Conservation (phyloP, 495 filamentous ascomycete species). For the Beverwykella pulmonaria region DNA sequence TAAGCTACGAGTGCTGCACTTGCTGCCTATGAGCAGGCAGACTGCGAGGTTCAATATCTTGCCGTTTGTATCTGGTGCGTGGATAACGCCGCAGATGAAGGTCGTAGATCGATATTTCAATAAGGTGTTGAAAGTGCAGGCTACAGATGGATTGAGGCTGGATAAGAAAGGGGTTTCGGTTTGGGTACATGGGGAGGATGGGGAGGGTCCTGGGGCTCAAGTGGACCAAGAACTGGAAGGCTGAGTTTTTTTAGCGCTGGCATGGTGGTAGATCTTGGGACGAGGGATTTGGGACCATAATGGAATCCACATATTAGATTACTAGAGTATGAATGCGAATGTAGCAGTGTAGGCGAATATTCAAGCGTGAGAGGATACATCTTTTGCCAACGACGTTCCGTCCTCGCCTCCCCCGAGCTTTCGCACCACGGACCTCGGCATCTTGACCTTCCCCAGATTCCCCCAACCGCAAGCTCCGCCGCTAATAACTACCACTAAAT, state of each 20-base stretch:
- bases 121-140: conserved; percentile 37
- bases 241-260: background rate
- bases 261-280: background rate
- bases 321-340: too few species aligned
- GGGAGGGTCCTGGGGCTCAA: background rate
- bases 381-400: background rate
- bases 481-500: background rate
- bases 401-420: background rate
- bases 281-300: background rate
- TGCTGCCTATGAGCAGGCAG: conserved; percentile 77
- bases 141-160: conserved; percentile 28
- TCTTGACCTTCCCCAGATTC: background rate
- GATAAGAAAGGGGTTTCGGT: conserved; percentile 35
- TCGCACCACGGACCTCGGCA: background rate
- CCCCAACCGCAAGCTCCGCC: background rate
- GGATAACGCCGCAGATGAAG: conserved; percentile 40
- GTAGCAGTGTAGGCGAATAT: too few species aligned
- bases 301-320: too few species aligned
- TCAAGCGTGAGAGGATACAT: too few species aligned
- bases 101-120: conserved; percentile 43
- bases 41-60: conserved; percentile 71
- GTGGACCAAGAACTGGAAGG: background rate
- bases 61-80: conserved; percentile 38
- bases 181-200: conserved; percentile 26
- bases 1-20: conserved; percentile 73